Percentiles rank a stretch among this genome's conserved stretches.
Conservation (phyloP, 164 flowering plant genomes). For the Liriodendron chinense region DNA sequence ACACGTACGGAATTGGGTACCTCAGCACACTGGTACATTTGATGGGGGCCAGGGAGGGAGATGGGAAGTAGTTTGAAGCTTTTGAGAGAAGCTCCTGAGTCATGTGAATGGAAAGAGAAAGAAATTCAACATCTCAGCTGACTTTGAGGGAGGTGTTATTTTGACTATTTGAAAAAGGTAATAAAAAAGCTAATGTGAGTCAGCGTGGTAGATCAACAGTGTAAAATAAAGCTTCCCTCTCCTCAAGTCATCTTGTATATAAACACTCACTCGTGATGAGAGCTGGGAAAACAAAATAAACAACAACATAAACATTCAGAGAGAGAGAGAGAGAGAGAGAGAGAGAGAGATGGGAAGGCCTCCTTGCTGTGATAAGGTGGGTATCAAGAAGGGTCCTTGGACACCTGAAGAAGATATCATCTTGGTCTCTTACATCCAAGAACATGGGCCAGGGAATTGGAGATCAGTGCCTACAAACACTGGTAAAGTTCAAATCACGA, state of each 20-base stretch:
- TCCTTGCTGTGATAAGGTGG: conserved; percentile 79
- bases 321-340: conserved; percentile 10
- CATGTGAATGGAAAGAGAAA: background rate
- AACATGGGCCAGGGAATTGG: conserved; percentile 55
- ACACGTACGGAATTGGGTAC: background rate
- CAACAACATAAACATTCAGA: background rate
- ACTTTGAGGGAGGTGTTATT: background rate
- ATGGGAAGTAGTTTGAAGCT: background rate
- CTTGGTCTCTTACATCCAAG: conserved; percentile 63
- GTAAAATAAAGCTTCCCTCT: conserved; percentile 10
- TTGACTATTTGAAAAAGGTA: conserved; percentile 15
- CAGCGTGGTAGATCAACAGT: conserved; percentile 29
- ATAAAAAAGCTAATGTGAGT: conserved; percentile 24
- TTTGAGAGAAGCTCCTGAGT: background rate
- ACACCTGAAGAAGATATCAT: conserved; percentile 80
- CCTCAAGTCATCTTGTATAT: conserved; percentile 27
- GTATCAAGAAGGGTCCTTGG: conserved; percentile 97
- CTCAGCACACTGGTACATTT: background rate
- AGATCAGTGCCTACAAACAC: conserved; percentile 39
- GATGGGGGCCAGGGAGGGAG: background rate
- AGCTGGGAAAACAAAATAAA: background rate
- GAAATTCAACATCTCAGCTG: background rate
- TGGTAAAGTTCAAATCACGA: conserved; percentile 13
- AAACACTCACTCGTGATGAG: conserved; percentile 28
- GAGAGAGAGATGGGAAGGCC: conserved; percentile 59